Conservation (phyloP, 768 basidiomycete species). For the Tulasnella sp. region DNA sequence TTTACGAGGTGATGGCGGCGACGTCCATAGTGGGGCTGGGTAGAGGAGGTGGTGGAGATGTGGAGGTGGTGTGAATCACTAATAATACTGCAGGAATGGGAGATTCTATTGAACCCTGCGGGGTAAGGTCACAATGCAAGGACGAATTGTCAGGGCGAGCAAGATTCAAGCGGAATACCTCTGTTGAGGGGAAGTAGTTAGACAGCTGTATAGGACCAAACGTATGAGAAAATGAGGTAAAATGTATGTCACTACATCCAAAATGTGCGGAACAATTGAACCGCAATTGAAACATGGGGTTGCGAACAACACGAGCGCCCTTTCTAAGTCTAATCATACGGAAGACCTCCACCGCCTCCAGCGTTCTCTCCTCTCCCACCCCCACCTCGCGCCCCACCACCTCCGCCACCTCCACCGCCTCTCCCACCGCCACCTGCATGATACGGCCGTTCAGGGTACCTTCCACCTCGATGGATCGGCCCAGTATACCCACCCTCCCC, state of each 20-base stretch:
- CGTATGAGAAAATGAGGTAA: too few species aligned
- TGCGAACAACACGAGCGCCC: background rate
- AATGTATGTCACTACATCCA: background rate
- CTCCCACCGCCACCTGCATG: background rate
- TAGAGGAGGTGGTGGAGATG: background rate
- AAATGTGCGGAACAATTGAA: background rate
- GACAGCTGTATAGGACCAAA: too few species aligned
- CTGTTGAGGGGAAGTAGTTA: too few species aligned
- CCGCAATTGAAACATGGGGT: background rate
- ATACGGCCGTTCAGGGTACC: conserved; percentile 23
- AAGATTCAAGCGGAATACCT: too few species aligned
- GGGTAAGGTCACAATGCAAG: too few species aligned
- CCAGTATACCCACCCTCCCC: conserved; percentile 14
- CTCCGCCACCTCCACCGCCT: background rate
- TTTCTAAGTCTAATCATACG: conserved; percentile 5
- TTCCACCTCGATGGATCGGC: conserved; percentile 21
- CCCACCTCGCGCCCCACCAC: background rate
- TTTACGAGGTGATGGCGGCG: background rate
- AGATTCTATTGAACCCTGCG: too few species aligned
- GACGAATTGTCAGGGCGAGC: too few species aligned
- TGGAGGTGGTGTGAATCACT: too few species aligned
- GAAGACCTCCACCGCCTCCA: conserved; percentile 11
- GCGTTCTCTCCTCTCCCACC: background rate
- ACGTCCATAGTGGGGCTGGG: background rate
- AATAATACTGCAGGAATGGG: too few species aligned